Evolutionary conservation across 805 yeast genomes (phyloP), one percentile per base, ranked within the genome.

Genomic region (Hanseniaspora guilliermondii): DNA sequence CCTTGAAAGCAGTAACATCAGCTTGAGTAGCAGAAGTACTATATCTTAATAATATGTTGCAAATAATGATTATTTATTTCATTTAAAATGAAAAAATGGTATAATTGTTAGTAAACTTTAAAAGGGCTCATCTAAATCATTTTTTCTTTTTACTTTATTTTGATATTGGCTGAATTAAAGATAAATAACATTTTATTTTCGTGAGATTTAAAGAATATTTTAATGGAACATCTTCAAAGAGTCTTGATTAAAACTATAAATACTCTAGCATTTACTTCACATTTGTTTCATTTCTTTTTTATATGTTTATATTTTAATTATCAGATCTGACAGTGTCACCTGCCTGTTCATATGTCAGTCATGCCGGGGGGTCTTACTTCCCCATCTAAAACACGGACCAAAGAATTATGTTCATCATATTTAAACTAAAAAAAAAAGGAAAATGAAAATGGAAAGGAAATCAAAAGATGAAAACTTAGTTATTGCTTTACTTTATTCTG

Each of bases 381-480:
- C 82, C 55, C 88, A 85, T 87, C 95, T 80, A 83, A 83, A 86
- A 86, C 94, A 85, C 89, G 94, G 94, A 85, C 94, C 94, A 85
- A 62, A 63, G 65, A 63, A 83, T 76, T 65, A 68, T 67, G 74
- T 73, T 84, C 88, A 84, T 82, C 87, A 82, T 77, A 54, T 59
- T 58, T 54, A 56, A 39, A 16, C 33, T 30, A 11, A 14, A 30
- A 30, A 30, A 30, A 27, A 27, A 30, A 30, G n/a, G n/a, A 30
- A 30, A 4, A 30, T 30, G 33, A 30, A 30, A 30, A 14, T 9
- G n/a, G 12, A 30, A 4, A 30, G 9, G 33, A 30, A 30, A 30
- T 12, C 4, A 30, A 30, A 30, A 30, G 14, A 30, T 30, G 33
- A 30, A 30, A 11, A 9, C 33, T 30, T 11, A 11, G 9, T 30